Base-by-base conservation (phyloP, 2,329 filamentous ascomycete species). In the Aspergillus pseudotamarii region DNA sequence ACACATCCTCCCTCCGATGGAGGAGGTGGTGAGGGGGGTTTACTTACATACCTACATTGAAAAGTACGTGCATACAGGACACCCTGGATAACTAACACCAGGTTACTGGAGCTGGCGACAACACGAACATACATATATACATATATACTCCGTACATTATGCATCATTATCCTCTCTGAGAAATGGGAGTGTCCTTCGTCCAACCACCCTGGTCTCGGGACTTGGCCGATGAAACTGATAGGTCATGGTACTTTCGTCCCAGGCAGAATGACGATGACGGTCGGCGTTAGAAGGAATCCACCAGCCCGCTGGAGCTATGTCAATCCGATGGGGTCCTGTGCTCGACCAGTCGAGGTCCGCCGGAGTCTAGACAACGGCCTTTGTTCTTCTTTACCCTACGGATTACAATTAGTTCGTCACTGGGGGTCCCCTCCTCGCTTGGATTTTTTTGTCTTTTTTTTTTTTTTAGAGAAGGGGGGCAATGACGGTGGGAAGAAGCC, bases 331-430 rank as follows among this genome's bases (percentile, higher is more conserved):
- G 64, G 55, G 58, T 62, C 41, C 64, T 58, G 62, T 60, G 61
- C 60, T 64, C 55, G 64, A 69, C 63, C 64, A 66, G 66, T 69
- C 66, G 64, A 67, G 48, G 66, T 69, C 67, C 64, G 64, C 67
- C 60, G 57, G 66, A 69, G 66, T 68, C 67, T 68, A 69, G 67
- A 68, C 63, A 59, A 48, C 50, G 60, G 43, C 41, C 50, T 57
- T 50, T 45, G 19, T 36, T 45, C 21, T 41, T 45, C 41, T 36
- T 36, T 41, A 41, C 36, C 16, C 46, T 41, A 36, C 10, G 21
- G 9, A 32, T 8, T 32, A 36, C 34, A 36, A 19, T 48, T 48
- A 48, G 45, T 45, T 43, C 56, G 32, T 57, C 56, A 48, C 51
- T 57, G 34, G 43, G 43, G 43, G 43, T 26, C 36, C 57, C 45